Evolutionary conservation across 495 filamentous ascomycete genomes (phyloP).

Genomic region (Acidiella bohemica): DNA sequence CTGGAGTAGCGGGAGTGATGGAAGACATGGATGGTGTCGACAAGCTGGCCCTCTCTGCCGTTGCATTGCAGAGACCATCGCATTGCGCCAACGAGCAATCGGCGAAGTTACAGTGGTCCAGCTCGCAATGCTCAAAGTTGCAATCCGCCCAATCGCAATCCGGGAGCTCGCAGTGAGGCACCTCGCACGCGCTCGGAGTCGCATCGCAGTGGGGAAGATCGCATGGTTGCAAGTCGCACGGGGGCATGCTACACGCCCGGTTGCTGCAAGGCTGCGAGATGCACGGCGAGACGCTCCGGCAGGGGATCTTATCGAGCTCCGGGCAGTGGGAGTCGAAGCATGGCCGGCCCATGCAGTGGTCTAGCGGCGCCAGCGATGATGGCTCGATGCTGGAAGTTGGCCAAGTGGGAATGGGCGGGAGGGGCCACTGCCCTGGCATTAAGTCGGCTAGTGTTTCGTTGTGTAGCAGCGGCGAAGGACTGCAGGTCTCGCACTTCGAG

Average conservation of each 20-base stretch:
- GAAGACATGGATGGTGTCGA: background rate
- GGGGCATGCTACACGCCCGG: constrained; percentile 1
- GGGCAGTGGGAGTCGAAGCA: constrained; percentile 9
- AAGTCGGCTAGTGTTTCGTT: no score
- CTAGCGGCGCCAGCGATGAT: background rate
- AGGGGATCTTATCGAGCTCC: background rate
- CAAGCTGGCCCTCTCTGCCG: no score
- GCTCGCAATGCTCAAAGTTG: constrained; percentile 3
- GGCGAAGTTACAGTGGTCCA: background rate
- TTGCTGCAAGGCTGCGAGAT: constrained; percentile 6
- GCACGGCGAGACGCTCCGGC: constrained; percentile 8
- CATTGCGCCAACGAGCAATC: background rate
- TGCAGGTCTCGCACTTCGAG: no score
- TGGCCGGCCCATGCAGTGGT: background rate
- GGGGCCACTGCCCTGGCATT: no score
- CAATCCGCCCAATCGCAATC: constrained; percentile 6
- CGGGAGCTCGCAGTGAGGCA: background rate
- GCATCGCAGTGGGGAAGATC: background rate
- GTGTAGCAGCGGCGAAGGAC: no score
- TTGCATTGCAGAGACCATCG: no score
- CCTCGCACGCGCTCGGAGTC: background rate
- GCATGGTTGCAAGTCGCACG: constrained; percentile 4
- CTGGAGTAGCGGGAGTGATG: background rate
- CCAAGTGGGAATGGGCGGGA: no score
- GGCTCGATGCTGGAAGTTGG: background rate